phyloP scores from a whole-genome alignment of 177 flowering plant genomes.

The Vitis hybrid region DNA sequence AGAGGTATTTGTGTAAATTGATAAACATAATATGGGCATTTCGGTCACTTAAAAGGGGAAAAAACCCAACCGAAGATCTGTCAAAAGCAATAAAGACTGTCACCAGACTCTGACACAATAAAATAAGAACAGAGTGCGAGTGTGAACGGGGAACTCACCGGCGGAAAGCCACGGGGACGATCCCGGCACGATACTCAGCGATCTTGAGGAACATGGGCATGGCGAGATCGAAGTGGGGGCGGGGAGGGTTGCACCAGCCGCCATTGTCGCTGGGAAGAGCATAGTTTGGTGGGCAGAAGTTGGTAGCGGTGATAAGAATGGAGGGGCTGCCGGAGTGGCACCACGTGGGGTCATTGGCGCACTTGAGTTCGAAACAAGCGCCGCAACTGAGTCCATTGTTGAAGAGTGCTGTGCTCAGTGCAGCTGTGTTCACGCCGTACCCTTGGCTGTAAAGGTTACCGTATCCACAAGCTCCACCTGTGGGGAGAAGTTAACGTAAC shows the following conservation, averaged over 20 bases:
- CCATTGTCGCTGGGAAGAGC: slow-evolving; percentile 65
- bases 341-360: slow-evolving; percentile 53
- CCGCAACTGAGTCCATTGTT: slow-evolving; percentile 75
- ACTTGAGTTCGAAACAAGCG: slow-evolving; percentile 69
- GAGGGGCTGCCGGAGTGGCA: slow-evolving; percentile 64
- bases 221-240: slow-evolving; percentile 72
- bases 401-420: slow-evolving; percentile 69
- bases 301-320: slow-evolving; percentile 63
- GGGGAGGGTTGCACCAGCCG: slow-evolving; percentile 86
- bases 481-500: not conserved
- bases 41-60: not conserved
- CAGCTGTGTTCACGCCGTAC: slow-evolving; percentile 73
- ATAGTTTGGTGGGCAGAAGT: slow-evolving; percentile 73
- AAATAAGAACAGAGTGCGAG: not conserved
- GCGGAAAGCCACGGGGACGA: slow-evolving; percentile 70
- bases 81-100: not conserved
- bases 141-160: slow-evolving; percentile 30
- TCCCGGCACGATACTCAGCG: slow-evolving; percentile 70
- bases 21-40: not conserved
- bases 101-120: not conserved
- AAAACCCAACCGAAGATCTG: not conserved
- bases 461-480: slow-evolving; percentile 84
- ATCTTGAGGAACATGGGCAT: slow-evolving; percentile 76
- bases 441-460: slow-evolving; percentile 78
- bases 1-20: too few relatives aligned